Percentiles rank a stretch among this genome's conserved stretches.
Evolutionary conservation across 1,284 basidiomycete species (phyloP).

Genomic region (Puccinia triticina): DNA sequence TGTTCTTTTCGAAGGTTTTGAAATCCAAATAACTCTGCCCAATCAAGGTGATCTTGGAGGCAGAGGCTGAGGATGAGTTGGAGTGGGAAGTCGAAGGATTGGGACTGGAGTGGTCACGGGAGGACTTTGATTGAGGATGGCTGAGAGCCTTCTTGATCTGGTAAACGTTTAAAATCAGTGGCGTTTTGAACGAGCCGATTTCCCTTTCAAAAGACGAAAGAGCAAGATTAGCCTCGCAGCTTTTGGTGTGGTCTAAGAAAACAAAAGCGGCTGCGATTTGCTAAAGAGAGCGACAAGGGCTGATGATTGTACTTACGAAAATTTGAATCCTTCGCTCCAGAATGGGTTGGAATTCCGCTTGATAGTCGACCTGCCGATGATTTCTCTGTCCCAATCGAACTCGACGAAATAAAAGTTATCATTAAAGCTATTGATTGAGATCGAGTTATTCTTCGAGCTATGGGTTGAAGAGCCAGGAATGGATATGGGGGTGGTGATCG

Average conservation of each 20-base stretch:
- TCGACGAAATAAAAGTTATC: constrained; percentile 51
- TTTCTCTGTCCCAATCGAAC: constrained; percentile 48
- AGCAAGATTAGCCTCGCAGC: background rate
- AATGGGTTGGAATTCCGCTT: constrained; percentile 44
- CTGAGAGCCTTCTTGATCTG: constrained; percentile 40
- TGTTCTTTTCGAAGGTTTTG: constrained; percentile 32
- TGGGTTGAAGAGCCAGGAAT: background rate
- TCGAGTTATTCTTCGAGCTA: constrained; percentile 8
- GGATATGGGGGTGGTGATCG: too few relatives aligned
- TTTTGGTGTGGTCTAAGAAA: background rate
- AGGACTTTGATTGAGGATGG: background rate
- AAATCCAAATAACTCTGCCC: constrained; percentile 19
- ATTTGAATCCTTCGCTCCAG: constrained; percentile 49
- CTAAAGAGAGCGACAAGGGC: too few relatives aligned
- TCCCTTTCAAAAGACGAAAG: constrained; percentile 26
- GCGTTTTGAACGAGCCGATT: constrained; percentile 39
- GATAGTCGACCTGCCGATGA: constrained; percentile 49
- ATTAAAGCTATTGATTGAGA: background rate
- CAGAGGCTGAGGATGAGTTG: background rate
- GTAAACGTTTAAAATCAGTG: constrained; percentile 45
- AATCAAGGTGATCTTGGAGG: constrained; percentile 35
- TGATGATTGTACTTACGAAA: constrained; percentile 27
- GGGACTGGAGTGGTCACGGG: background rate
- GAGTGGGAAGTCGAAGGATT: background rate
- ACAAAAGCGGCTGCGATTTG: background rate